These are phyloP conservation scores for Chamaecyparis obtusa DNA, from an alignment of 75 land plant species.

Conservation along the genomic window DNA sequence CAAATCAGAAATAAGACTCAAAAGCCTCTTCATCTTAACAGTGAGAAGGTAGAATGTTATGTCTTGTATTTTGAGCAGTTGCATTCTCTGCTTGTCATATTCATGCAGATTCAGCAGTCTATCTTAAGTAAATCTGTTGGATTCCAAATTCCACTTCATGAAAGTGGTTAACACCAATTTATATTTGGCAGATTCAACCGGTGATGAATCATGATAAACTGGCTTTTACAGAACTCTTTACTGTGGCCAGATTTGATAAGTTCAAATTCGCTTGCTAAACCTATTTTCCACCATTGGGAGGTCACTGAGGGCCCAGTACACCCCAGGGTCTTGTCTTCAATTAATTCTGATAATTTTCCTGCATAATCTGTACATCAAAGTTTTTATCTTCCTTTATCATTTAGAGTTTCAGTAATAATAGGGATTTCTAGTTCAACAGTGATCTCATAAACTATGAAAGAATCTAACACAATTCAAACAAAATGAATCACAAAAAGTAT, in stretches of 20 bases:
- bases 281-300: background rate
- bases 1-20: too few relatives aligned
- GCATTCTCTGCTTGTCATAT: background rate
- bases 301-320: background rate
- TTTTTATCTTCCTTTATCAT: background rate
- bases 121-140: background rate
- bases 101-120: background rate
- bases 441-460: background rate
- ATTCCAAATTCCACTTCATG: background rate
- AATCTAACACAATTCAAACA: background rate
- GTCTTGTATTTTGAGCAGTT: background rate
- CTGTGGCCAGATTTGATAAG: background rate
- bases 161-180: background rate
- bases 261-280: background rate
- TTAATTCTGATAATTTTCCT: background rate
- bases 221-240: background rate
- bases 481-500: background rate
- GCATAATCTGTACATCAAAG: background rate
- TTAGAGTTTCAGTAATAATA: too few relatives aligned
- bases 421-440: background rate
- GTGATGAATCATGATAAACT: too few relatives aligned
- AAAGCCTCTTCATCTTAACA: too few relatives aligned
- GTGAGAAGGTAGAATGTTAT: too few relatives aligned
- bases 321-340: background rate
- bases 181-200: too few relatives aligned